A percentile compares a stretch with the other conserved stretches of the same genome.
Conservation (phyloP, 2,329 filamentous ascomycete species). For the Biscogniauxia mediterranea region DNA sequence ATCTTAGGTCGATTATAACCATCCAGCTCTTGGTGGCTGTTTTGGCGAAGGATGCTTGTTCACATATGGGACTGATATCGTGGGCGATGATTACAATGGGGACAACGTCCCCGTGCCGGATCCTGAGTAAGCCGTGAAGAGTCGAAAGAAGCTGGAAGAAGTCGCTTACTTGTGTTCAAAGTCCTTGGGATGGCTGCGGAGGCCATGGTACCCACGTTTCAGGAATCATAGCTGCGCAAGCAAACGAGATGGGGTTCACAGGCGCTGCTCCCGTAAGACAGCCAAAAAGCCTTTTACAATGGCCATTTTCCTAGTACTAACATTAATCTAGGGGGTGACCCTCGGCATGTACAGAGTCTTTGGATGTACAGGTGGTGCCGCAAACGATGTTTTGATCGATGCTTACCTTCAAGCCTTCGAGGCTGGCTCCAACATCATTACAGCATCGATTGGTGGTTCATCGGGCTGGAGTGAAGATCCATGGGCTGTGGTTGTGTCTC, state of each 20-base stretch:
- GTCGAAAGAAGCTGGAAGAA: neutral
- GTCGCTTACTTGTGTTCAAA: conserved; percentile 30
- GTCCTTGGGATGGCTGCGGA: conserved; percentile 52
- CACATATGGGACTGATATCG: conserved; percentile 44
- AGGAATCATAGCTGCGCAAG: conserved; percentile 61
- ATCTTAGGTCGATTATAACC: conserved; percentile 56
- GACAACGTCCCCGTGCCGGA: conserved; percentile 30
- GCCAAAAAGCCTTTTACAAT: no score
- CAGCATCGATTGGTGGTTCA: conserved; percentile 50
- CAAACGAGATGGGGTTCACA: conserved; percentile 51
- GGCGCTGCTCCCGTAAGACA: conserved; percentile 49
- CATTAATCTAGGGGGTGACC: conserved; percentile 38
- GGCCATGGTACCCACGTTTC: conserved; percentile 61
- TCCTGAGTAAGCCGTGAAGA: conserved; percentile 19
- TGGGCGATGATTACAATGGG: conserved; percentile 52
- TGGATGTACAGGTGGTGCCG: conserved; percentile 49
- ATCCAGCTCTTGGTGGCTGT: conserved; percentile 63
- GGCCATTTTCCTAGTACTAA: neutral
- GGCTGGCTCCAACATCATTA: conserved; percentile 58
- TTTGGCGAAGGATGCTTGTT: conserved; percentile 61
- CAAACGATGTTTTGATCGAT: conserved; percentile 56
- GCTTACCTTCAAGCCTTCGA: conserved; percentile 61
- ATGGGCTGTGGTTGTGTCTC: conserved; percentile 48
- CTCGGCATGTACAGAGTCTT: conserved; percentile 59
- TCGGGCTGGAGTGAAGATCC: conserved; percentile 53